Conservation (phyloP, 176 grass and related monocot species). For the Carex littledalei region DNA sequence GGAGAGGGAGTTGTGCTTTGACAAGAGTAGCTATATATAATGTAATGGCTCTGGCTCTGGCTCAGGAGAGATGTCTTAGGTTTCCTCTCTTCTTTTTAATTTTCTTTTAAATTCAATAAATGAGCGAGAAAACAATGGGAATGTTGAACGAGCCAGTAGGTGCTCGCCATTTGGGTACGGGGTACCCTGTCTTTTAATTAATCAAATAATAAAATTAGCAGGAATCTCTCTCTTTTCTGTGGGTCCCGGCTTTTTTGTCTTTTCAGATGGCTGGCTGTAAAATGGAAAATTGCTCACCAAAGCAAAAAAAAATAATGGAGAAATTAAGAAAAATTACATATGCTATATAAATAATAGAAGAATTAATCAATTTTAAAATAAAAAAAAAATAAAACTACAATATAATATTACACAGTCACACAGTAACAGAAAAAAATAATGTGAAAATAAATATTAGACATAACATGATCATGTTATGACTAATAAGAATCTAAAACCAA, state of each 20-base stretch:
- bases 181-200: background rate
- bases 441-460: too few species aligned
- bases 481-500: too few species aligned
- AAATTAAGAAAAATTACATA: too few species aligned
- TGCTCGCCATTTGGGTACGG: constrained; percentile 20
- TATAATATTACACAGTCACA: too few species aligned
- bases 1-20: background rate
- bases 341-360: too few species aligned
- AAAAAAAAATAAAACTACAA: too few species aligned
- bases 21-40: constrained; percentile 6
- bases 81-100: background rate
- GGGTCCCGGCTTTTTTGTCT: constrained; percentile 16
- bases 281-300: too few species aligned
- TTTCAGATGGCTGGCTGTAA: background rate
- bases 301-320: too few species aligned
- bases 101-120: background rate
- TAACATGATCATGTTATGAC: too few species aligned
- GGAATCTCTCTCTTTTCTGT: constrained; percentile 22
- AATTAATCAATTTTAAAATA: too few species aligned
- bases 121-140: constrained; percentile 7
- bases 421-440: too few species aligned
- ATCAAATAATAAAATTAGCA: constrained; percentile 3
- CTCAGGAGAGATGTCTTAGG: background rate
- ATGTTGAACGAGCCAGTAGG: constrained; percentile 2
- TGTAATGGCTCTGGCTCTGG: background rate